Conservation (phyloP, 2,329 filamentous ascomycete species). For the Arachnomyces sp. region DNA sequence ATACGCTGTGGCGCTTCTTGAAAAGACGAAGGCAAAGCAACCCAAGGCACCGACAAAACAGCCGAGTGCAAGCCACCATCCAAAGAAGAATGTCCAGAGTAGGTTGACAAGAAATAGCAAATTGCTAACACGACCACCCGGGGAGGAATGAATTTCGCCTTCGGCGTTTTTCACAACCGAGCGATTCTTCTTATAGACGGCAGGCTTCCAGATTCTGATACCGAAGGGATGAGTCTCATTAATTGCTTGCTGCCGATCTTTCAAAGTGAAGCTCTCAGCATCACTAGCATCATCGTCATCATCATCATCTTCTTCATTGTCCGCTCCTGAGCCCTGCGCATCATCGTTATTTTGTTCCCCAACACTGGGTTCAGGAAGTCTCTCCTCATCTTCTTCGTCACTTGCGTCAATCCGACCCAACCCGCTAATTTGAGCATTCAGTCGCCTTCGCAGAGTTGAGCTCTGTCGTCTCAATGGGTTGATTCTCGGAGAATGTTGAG, state of each 20-base stretch:
- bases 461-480: constrained; percentile 26
- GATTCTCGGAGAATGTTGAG: constrained; percentile 28
- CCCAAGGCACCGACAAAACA: constrained; percentile 65
- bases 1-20: constrained; percentile 75
- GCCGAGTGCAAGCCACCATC: constrained; percentile 87
- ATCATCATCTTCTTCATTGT: constrained; percentile 52
- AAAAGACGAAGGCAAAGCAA: constrained; percentile 73
- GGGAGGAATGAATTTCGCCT: constrained; percentile 91
- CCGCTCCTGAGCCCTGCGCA: constrained; percentile 43
- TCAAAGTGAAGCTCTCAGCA: constrained; percentile 94
- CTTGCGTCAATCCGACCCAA: constrained; percentile 30
- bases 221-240: constrained; percentile 98
- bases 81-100: constrained; percentile 83
- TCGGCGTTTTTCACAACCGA: constrained; percentile 96
- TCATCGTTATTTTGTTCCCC: constrained; percentile 31
- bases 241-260: constrained; percentile 94
- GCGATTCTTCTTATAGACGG: constrained; percentile 92
- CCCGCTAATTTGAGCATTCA: constrained; percentile 23
- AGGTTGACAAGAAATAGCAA: constrained; percentile 86
- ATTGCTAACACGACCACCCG: constrained; percentile 74
- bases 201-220: constrained; percentile 98
- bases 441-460: constrained; percentile 35
- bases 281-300: constrained; percentile 74
- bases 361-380: constrained; percentile 22
- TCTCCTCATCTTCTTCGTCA: constrained; percentile 31